Percentiles rank a stretch among this genome's conserved stretches.
phyloP scores from a whole-genome alignment of 192 early-diverging fungal species.

The Gonapodya prolifera region DNA sequence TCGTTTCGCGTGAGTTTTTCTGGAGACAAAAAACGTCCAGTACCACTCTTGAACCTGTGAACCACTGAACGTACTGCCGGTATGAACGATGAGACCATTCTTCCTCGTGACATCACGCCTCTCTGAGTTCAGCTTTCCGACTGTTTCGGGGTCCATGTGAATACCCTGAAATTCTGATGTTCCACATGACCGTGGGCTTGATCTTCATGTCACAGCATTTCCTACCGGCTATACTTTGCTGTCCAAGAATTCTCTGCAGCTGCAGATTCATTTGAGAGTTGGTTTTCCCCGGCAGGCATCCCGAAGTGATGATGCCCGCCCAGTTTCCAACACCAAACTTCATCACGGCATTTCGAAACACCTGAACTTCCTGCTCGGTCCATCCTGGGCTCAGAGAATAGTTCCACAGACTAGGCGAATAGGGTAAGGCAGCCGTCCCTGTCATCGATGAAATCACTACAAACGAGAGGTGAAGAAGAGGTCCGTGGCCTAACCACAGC shows the following conservation, averaged over 20 bases:
- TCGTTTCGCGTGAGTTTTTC: too few species aligned
- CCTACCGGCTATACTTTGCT: constrained; percentile 83
- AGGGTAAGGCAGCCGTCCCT: too few species aligned
- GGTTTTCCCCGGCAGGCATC: constrained; percentile 83
- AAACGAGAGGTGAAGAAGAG: too few species aligned
- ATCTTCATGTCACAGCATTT: not conserved
- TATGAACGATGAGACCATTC: constrained; percentile 90
- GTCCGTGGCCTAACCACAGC: too few species aligned
- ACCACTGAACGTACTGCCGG: constrained; percentile 56
- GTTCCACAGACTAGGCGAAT: too few species aligned
- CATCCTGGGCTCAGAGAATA: constrained; percentile 51
- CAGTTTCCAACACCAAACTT: constrained; percentile 90
- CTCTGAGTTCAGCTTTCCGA: constrained; percentile 76
- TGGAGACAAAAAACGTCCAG: too few species aligned
- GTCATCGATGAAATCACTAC: too few species aligned
- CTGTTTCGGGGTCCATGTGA: constrained; percentile 74
- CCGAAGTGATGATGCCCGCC: constrained; percentile 86
- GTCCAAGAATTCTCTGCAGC: constrained; percentile 83
- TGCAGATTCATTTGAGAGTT: constrained; percentile 96
- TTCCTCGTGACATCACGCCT: constrained; percentile 80
- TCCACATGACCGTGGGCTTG: not conserved
- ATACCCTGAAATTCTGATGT: constrained; percentile 76
- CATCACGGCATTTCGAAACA: constrained; percentile 71
- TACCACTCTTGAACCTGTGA: too few species aligned
- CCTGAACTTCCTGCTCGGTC: constrained; percentile 71